A percentile compares a stretch with the other conserved stretches of the same genome.
Conservation (phyloP, 1,284 basidiomycete genomes). For the Wolfiporia cocos region DNA sequence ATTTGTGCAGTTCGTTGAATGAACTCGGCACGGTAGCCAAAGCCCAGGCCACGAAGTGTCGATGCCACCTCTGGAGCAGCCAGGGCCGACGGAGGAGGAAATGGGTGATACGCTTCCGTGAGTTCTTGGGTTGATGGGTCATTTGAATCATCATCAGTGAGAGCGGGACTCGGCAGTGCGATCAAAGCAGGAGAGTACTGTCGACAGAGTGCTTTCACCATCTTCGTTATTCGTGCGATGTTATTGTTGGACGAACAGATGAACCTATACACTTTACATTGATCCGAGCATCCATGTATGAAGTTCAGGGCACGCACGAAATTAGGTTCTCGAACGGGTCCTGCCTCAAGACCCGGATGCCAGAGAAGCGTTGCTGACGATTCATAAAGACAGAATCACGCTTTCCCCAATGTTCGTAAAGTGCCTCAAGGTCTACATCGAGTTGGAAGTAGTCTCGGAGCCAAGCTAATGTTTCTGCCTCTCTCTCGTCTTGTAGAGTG, state of each 20-base stretch:
- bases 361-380: constrained; percentile 55
- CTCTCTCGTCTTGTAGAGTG: constrained; percentile 30
- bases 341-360: constrained; percentile 80
- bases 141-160: constrained; percentile 13
- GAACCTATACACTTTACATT: constrained; percentile 51
- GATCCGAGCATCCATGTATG: background rate
- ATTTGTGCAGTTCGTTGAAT: constrained; percentile 81
- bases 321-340: constrained; percentile 95
- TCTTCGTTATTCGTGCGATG: constrained; percentile 85
- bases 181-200: constrained; percentile 68
- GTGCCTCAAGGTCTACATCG: constrained; percentile 61
- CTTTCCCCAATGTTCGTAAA: constrained; percentile 78
- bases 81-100: constrained; percentile 74
- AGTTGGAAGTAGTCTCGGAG: constrained; percentile 90
- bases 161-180: constrained; percentile 43
- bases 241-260: constrained; percentile 99
- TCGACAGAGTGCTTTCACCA: constrained; percentile 73
- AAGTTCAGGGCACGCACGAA: constrained; percentile 54
- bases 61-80: constrained; percentile 56
- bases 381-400: constrained; percentile 74
- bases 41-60: constrained; percentile 78
- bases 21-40: constrained; percentile 93
- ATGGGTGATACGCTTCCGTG: constrained; percentile 65
- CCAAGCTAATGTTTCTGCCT: constrained; percentile 70
- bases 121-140: constrained; percentile 10